Percentiles rank a stretch among this genome's conserved stretches.
Evolutionary conservation across 257 asterid genomes (phyloP).

Genomic region (Plantago major): DNA sequence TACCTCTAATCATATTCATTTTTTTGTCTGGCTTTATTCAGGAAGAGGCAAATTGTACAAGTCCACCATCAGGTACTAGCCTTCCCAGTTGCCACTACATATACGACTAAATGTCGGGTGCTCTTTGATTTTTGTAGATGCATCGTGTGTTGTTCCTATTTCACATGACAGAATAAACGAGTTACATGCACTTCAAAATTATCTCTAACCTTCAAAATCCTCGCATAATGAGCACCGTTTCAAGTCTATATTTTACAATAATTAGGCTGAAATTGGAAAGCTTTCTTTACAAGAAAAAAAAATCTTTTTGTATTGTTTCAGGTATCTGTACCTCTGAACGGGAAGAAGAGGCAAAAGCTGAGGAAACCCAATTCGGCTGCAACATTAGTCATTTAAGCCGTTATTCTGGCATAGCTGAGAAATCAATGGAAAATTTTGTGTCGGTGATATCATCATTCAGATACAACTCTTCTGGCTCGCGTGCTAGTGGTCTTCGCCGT

Average conservation of each 20-base stretch:
- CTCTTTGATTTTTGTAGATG: conserved; percentile 13
- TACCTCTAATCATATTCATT: neutral
- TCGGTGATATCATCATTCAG: conserved; percentile 74
- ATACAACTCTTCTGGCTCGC: conserved; percentile 71
- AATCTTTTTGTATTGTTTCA: conserved; percentile 21
- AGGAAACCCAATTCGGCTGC: conserved; percentile 56
- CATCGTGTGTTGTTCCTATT: neutral
- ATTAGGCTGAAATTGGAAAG: too few relatives aligned
- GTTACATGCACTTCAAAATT: neutral
- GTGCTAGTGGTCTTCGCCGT: conserved; percentile 97
- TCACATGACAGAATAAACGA: neutral
- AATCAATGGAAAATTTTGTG: conserved; percentile 75
- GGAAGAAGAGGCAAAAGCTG: conserved; percentile 32
- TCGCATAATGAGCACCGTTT: neutral
- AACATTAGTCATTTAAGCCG: conserved; percentile 69
- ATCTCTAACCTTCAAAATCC: neutral
- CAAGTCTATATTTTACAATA: neutral
- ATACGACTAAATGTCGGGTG: neutral
- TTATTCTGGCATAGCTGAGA: conserved; percentile 74
- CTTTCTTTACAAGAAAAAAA: too few relatives aligned
- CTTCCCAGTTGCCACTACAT: conserved; percentile 9
- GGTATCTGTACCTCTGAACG: conserved; percentile 30
- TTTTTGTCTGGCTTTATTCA: conserved; percentile 21
- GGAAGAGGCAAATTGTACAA: conserved; percentile 35
- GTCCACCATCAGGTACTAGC: conserved; percentile 31